Percentiles rank a stretch among this genome's conserved stretches.
Evolutionary conservation across 2,329 filamentous ascomycete species (phyloP).

Genomic region (Aspergillus terreus): DNA sequence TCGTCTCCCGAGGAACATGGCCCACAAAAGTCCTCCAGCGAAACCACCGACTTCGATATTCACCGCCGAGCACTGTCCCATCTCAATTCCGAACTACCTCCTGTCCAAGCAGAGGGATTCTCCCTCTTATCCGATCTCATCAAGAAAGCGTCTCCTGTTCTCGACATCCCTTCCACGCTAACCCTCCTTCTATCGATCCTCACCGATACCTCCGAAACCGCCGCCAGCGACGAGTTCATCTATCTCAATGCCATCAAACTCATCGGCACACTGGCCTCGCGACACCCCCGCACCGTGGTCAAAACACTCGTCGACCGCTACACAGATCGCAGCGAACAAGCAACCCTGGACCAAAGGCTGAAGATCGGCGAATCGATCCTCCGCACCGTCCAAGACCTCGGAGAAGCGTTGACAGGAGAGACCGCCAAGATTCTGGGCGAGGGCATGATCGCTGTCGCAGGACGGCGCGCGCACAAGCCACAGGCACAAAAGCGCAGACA

Average conservation of each 20-base stretch:
- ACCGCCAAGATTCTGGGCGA: slow-evolving; percentile 37
- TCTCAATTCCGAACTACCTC: slow-evolving; percentile 38
- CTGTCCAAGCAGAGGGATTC: slow-evolving; percentile 43
- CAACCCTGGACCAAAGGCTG: slow-evolving; percentile 37
- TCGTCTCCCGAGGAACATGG: slow-evolving; percentile 21
- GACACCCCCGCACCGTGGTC: slow-evolving; percentile 39
- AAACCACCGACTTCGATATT: slow-evolving; percentile 35
- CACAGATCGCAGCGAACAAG: slow-evolving; percentile 34
- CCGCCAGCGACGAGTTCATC: slow-evolving; percentile 39
- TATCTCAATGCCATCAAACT: slow-evolving; percentile 43
- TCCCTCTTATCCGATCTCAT: slow-evolving; percentile 38
- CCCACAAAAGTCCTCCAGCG: slow-evolving; percentile 18
- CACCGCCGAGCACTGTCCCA: slow-evolving; percentile 40
- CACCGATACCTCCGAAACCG: slow-evolving; percentile 28
- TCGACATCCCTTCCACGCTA: slow-evolving; percentile 42
- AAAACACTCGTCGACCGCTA: slow-evolving; percentile 40
- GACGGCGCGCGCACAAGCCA: slow-evolving; percentile 35
- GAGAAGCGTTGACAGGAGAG: slow-evolving; percentile 34
- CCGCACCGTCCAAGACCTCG: slow-evolving; percentile 40
- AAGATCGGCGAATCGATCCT: slow-evolving; percentile 41
- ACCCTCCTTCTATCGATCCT: slow-evolving; percentile 39
- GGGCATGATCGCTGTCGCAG: slow-evolving; percentile 37
- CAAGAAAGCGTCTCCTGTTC: slow-evolving; percentile 38
- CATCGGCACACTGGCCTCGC: slow-evolving; percentile 38
- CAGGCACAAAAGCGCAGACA: slow-evolving; percentile 30